phyloP scores from a whole-genome alignment of 176 grass and related monocot genomes.

The Musa schizocarpa region DNA sequence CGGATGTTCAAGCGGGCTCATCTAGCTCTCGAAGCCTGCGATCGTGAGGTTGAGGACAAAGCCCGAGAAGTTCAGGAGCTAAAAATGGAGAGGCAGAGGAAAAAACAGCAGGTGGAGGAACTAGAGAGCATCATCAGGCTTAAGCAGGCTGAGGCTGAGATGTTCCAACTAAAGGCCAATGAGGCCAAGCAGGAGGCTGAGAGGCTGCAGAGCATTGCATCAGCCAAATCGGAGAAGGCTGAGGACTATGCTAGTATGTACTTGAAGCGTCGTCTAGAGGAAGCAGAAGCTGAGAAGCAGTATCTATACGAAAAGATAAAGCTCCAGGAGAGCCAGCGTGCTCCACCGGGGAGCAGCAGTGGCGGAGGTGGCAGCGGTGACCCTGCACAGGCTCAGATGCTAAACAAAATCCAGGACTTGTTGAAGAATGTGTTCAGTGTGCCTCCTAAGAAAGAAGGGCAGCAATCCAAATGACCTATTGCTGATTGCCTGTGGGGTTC shows the following conservation, averaged over 20 bases:
- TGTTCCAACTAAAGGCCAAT: slow-evolving; percentile 83
- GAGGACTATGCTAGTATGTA: slow-evolving; percentile 77
- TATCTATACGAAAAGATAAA: slow-evolving; percentile 76
- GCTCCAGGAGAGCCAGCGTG: slow-evolving; percentile 43
- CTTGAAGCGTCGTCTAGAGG: slow-evolving; percentile 70
- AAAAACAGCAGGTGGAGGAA: slow-evolving; percentile 61
- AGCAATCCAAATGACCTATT: slow-evolving; percentile 1
- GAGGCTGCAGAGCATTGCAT: slow-evolving; percentile 50
- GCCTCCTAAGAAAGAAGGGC: neutral
- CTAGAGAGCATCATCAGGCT: slow-evolving; percentile 60
- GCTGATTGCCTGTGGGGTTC: too few relatives aligned
- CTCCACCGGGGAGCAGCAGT: neutral
- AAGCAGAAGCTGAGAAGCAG: slow-evolving; percentile 85
- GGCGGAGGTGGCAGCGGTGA: neutral
- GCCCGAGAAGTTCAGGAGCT: slow-evolving; percentile 38
- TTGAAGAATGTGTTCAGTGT: slow-evolving; percentile 6
- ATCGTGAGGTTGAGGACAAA: slow-evolving; percentile 62
- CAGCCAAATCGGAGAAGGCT: slow-evolving; percentile 60
- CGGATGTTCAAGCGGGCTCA: slow-evolving; percentile 38
- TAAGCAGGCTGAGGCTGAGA: slow-evolving; percentile 73
- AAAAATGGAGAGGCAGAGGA: slow-evolving; percentile 34
- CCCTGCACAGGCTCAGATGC: neutral
- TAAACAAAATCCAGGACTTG: slow-evolving; percentile 5
- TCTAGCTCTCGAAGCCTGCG: slow-evolving; percentile 39
- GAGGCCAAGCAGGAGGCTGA: slow-evolving; percentile 74